Evolutionary conservation across 331 rosid genomes (phyloP).

Genomic region (Erythrophleum ivorense): DNA sequence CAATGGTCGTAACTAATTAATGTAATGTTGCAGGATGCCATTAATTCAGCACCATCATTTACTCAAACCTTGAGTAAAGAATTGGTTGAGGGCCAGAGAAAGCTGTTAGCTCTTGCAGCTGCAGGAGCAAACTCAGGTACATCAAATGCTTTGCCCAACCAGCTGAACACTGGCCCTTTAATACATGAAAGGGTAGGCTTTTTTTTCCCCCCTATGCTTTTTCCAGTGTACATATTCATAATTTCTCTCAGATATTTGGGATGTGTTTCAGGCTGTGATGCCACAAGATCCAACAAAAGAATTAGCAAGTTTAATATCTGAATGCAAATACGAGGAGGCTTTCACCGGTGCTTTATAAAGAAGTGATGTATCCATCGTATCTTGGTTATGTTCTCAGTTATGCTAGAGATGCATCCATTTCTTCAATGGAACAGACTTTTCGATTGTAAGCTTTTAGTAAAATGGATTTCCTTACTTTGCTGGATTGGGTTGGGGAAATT

Average conservation of each 20-base stretch:
- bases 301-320: slow-evolving; percentile 76
- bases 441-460: background rate
- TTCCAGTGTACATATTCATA: background rate
- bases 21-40: slow-evolving; percentile 68
- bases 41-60: slow-evolving; percentile 80
- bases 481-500: too few species aligned
- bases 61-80: slow-evolving; percentile 86
- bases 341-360: slow-evolving; percentile 81
- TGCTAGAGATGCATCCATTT: background rate
- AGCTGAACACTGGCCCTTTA: background rate
- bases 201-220: background rate
- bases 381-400: slow-evolving; percentile 95
- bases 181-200: background rate
- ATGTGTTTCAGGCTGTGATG: slow-evolving; percentile 68
- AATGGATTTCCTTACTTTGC: too few species aligned
- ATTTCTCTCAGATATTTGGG: slow-evolving; percentile 27
- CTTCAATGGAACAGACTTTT: slow-evolving; percentile 8
- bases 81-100: slow-evolving; percentile 76
- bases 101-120: background rate
- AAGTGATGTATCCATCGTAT: slow-evolving; percentile 83
- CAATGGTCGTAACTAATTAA: background rate
- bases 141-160: background rate
- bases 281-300: slow-evolving; percentile 87
- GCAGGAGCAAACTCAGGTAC: background rate
- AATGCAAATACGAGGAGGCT: slow-evolving; percentile 86